Percentiles rank a stretch among this genome's conserved stretches.
Evolutionary conservation across 2,329 filamentous ascomycete genomes (phyloP).

Genomic region (Paraphaeosphaeria sporulosa): DNA sequence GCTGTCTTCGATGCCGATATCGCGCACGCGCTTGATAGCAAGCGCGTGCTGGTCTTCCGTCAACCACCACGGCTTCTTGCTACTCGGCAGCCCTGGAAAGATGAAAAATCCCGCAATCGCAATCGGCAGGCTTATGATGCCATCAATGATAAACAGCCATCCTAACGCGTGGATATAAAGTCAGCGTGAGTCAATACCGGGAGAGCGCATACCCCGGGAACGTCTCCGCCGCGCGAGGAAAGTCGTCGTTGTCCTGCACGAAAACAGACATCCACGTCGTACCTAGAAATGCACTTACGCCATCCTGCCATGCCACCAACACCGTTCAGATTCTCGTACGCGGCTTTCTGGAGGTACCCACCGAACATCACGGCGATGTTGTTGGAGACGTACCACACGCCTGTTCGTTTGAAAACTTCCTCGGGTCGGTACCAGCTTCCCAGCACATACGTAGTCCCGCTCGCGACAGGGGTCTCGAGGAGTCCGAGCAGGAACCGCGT

Average conservation of each 20-base stretch:
- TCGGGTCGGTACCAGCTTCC: constrained; percentile 54
- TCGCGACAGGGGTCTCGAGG: constrained; percentile 46
- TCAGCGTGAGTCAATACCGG: too few relatives aligned
- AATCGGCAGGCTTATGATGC: constrained; percentile 64
- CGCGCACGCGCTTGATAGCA: constrained; percentile 38
- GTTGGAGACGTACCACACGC: constrained; percentile 62
- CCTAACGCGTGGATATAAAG: too few relatives aligned
- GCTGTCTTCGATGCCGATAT: constrained; percentile 46
- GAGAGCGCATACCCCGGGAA: too few relatives aligned
- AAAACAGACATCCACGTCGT: too few relatives aligned
- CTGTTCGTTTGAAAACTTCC: constrained; percentile 62
- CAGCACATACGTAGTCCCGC: constrained; percentile 48
- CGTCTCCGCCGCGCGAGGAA: too few relatives aligned
- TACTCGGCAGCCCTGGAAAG: constrained; percentile 61
- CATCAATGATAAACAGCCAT: constrained; percentile 66
- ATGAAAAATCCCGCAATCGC: constrained; percentile 63
- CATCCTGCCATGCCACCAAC: constrained; percentile 59
- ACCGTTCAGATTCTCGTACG: constrained; percentile 61
- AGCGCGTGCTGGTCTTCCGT: constrained; percentile 44
- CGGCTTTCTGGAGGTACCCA: constrained; percentile 64
- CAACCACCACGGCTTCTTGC: constrained; percentile 60
- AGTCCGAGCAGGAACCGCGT: constrained; percentile 50
- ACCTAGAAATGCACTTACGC: constrained; percentile 25
- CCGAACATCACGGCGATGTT: constrained; percentile 64
- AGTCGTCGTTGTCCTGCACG: too few relatives aligned